phyloP scores from a whole-genome alignment of 768 basidiomycete genomes.

The Russula virescens region DNA sequence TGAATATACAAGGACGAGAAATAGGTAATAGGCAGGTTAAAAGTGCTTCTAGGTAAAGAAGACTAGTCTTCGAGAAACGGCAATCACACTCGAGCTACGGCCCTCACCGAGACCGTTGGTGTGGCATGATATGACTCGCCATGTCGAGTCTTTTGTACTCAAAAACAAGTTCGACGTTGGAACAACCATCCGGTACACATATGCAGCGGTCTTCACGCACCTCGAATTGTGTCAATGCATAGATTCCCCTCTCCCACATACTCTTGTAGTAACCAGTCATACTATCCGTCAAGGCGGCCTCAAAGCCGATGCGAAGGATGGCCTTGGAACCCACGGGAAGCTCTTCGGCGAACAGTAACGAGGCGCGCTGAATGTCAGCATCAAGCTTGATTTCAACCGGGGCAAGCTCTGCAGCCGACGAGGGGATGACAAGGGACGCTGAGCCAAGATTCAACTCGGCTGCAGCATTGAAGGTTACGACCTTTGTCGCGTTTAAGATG shows the following conservation, averaged over 20 bases:
- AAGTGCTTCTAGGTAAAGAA: background rate
- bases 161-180: background rate
- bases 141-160: background rate
- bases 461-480: slow-evolving; percentile 56
- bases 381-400: slow-evolving; percentile 49
- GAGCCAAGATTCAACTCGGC: slow-evolving; percentile 52
- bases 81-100: background rate
- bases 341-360: slow-evolving; percentile 49
- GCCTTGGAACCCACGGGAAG: slow-evolving; percentile 68
- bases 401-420: slow-evolving; percentile 43
- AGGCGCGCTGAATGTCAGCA: slow-evolving; percentile 55
- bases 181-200: background rate
- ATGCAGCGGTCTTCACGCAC: slow-evolving; percentile 31
- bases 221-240: slow-evolving; percentile 88
- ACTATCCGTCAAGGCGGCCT: slow-evolving; percentile 53
- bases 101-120: background rate
- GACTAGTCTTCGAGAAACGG: background rate
- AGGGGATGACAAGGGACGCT: slow-evolving; percentile 47
- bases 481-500: slow-evolving; percentile 53
- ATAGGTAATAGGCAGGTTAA: background rate
- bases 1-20: background rate
- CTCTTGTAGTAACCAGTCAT: slow-evolving; percentile 87
- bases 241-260: slow-evolving; percentile 59
- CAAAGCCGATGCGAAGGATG: slow-evolving; percentile 63
- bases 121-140: too few relatives aligned